Evolutionary conservation across 2,329 filamentous ascomycete genomes (phyloP).

Genomic region (Phyllosticta capitalensis): DNA sequence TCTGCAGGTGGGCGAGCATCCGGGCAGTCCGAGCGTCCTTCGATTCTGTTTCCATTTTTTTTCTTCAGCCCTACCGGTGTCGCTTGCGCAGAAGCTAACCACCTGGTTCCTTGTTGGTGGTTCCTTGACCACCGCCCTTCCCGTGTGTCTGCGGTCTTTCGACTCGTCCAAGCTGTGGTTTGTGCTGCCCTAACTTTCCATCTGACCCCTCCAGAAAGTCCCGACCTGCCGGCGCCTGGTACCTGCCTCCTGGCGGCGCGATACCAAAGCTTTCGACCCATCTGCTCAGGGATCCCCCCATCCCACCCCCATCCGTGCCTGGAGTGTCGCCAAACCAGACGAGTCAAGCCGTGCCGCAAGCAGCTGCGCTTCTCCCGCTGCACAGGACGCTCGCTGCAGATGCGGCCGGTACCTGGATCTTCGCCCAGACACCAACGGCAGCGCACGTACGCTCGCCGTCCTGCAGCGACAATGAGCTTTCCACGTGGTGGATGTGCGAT

Average conservation of each 20-base stretch:
- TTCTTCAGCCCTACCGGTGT: not conserved
- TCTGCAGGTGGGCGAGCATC: not conserved
- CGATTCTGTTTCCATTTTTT: not conserved
- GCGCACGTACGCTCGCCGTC: not conserved
- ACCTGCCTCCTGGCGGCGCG: not conserved
- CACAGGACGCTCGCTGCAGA: not conserved
- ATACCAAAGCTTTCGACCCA: not conserved
- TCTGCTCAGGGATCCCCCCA: not conserved
- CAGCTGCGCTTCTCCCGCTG: not conserved
- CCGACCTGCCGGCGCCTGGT: not conserved
- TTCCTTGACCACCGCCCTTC: not conserved
- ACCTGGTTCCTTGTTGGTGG: not conserved
- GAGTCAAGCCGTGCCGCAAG: not conserved
- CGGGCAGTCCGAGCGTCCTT: not conserved
- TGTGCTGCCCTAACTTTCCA: not conserved
- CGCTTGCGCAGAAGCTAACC: too few relatives aligned
- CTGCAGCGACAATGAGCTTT: not conserved
- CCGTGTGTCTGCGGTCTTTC: not conserved
- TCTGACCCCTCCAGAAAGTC: not conserved
- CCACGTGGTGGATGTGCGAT: not conserved
- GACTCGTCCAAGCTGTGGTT: not conserved
- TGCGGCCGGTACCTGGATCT: not conserved
- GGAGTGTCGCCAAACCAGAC: not conserved
- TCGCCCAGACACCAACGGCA: not conserved
- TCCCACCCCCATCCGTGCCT: not conserved